Conservation (phyloP, 2,329 filamentous ascomycete genomes). For the Esteya vermicola region DNA sequence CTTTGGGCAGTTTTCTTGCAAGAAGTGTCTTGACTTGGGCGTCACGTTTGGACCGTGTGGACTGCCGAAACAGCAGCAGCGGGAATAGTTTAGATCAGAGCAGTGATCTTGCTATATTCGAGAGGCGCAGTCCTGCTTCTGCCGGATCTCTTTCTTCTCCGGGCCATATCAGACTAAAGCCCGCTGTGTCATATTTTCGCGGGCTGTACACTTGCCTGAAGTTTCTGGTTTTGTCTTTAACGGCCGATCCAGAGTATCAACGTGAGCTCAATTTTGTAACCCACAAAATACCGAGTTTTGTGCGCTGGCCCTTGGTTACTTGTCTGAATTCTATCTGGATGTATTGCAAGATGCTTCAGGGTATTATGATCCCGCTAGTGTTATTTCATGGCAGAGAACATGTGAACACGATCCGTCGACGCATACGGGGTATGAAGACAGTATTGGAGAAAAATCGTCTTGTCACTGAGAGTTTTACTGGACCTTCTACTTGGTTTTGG, state of each 20-base stretch:
- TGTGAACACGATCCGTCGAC: constrained; percentile 22
- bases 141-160: no score
- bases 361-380: constrained; percentile 5
- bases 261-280: constrained; percentile 23
- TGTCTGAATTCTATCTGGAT: constrained; percentile 12
- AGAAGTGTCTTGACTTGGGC: not conserved
- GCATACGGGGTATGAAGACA: constrained; percentile 6
- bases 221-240: constrained; percentile 25
- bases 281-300: not conserved
- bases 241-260: constrained; percentile 29
- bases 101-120: no score
- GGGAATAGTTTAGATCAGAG: no score
- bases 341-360: constrained; percentile 9
- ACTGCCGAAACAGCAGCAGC: not conserved
- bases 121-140: no score
- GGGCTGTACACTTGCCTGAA: constrained; percentile 15
- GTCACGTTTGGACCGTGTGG: not conserved
- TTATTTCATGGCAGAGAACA: constrained; percentile 22
- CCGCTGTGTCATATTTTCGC: no score
- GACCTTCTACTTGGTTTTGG: constrained; percentile 10
- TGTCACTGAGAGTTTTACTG: constrained; percentile 6
- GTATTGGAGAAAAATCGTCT: constrained; percentile 8
- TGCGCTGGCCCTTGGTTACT: constrained; percentile 20
- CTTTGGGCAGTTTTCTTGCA: constrained; percentile 2
- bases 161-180: no score